These are phyloP conservation scores for Poa annua DNA, from an alignment of 176 grass and related monocot genomes.

Conservation along the genomic window DNA sequence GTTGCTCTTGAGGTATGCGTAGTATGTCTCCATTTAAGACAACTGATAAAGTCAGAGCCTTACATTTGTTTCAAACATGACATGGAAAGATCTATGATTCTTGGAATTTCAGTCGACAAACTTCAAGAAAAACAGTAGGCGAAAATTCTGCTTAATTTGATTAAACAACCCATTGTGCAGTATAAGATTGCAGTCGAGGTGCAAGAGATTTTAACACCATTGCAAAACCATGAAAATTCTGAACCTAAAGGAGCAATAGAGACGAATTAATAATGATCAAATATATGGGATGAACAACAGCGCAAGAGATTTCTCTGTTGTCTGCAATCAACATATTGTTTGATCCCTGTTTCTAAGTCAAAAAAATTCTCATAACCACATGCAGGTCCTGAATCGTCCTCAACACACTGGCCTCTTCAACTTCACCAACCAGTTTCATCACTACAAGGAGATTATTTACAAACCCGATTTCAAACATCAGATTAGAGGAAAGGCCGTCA, in stretches of 20 bases:
- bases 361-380: constrained; percentile 9
- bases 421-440: constrained; percentile 56
- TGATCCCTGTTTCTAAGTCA: not conserved
- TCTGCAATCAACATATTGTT: not conserved
- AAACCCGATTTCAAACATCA: constrained; percentile 45
- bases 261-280: not conserved
- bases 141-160: not conserved
- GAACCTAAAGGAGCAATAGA: constrained; percentile 1
- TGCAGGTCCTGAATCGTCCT: constrained; percentile 65
- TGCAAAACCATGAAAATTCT: not conserved
- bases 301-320: not conserved
- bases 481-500: constrained; percentile 55
- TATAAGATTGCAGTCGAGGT: not conserved
- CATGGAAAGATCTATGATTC: constrained; percentile 8
- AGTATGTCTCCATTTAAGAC: not conserved
- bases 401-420: constrained; percentile 61
- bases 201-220: not conserved
- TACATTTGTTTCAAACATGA: constrained; percentile 15
- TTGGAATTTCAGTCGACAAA: not conserved
- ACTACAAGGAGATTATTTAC: constrained; percentile 64
- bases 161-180: constrained; percentile 10
- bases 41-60: not conserved
- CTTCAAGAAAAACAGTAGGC: not conserved
- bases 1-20: not conserved
- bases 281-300: not conserved